These are phyloP conservation scores for Gloeopeniophorella convolvens DNA, from an alignment of 768 basidiomycete species.

Conservation along the genomic window DNA sequence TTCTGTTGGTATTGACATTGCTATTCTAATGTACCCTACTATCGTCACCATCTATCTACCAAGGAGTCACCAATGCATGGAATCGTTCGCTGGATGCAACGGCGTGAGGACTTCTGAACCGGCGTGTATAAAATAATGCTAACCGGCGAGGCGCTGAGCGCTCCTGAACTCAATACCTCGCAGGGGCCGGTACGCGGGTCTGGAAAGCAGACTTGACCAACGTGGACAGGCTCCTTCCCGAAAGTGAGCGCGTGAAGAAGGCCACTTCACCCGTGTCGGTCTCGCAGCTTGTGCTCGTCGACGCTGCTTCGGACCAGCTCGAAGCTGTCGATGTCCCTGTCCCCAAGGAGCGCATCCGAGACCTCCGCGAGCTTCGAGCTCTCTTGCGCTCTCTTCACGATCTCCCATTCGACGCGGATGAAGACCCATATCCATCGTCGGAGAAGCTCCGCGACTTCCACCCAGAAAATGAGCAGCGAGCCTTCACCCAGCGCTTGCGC, in stretches of 20 bases:
- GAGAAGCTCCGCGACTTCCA: conserved; percentile 85
- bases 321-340: background rate
- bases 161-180: too few species aligned
- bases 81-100: too few species aligned
- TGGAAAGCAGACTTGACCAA: too few species aligned
- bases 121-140: too few species aligned
- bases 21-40: too few species aligned
- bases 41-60: too few species aligned
- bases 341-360: background rate
- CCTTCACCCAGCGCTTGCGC: conserved; percentile 66
- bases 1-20: too few species aligned
- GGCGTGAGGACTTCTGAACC: too few species aligned
- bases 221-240: background rate
- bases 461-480: conserved; percentile 68
- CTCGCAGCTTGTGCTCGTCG: conserved; percentile 1
- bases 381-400: conserved; percentile 24
- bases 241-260: background rate
- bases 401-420: conserved; percentile 94
- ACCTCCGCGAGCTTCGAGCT: background rate
- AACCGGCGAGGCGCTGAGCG: too few species aligned
- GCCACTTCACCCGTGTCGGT: background rate
- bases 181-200: too few species aligned
- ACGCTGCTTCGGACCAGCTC: conserved; percentile 1
- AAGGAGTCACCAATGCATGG: too few species aligned
- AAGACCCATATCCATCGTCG: conserved; percentile 99